A percentile compares a stretch with the other conserved stretches of the same genome.
phyloP scores from a whole-genome alignment of 208 protist genomes.

The Acanthamoeba triangularis region DNA sequence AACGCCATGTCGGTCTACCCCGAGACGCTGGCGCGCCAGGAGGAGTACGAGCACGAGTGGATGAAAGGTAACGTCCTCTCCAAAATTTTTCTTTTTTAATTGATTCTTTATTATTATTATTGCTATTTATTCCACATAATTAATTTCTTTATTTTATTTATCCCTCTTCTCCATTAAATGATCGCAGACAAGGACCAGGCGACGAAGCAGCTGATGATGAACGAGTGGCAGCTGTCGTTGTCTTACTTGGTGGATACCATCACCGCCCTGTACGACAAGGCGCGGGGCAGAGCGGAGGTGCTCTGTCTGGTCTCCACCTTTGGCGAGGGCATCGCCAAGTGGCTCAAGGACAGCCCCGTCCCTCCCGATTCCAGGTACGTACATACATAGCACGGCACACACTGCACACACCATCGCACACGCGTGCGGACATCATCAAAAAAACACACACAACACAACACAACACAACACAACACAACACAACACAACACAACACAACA shows the following conservation, averaged over 20 bases:
- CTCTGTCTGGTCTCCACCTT: slow-evolving; percentile 26
- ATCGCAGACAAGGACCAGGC: slow-evolving; percentile 7
- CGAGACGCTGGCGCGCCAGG: background rate
- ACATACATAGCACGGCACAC: background rate
- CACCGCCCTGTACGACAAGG: background rate
- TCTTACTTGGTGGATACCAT: background rate
- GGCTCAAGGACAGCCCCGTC: slow-evolving; percentile 16
- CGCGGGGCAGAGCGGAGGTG: background rate
- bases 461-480: too few relatives aligned
- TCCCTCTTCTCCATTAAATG: too few relatives aligned
- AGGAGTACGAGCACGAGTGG: slow-evolving; percentile 19
- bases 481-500: too few relatives aligned
- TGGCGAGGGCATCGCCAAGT: slow-evolving; percentile 25
- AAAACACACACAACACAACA: too few relatives aligned
- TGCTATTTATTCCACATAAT: background rate
- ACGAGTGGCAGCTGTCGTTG: slow-evolving; percentile 31
- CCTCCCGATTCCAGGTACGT: slow-evolving; percentile 6
- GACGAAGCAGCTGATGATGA: background rate
- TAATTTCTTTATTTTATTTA: too few relatives aligned
- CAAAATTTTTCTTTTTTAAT: background rate
- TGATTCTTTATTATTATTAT: too few relatives aligned
- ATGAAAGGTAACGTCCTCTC: background rate
- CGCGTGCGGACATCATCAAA: too few relatives aligned
- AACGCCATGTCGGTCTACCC: slow-evolving; percentile 41
- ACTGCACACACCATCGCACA: background rate